Base-by-base conservation (phyloP, 2,329 filamentous ascomycete species). In the Metarhizium anisopliae region DNA sequence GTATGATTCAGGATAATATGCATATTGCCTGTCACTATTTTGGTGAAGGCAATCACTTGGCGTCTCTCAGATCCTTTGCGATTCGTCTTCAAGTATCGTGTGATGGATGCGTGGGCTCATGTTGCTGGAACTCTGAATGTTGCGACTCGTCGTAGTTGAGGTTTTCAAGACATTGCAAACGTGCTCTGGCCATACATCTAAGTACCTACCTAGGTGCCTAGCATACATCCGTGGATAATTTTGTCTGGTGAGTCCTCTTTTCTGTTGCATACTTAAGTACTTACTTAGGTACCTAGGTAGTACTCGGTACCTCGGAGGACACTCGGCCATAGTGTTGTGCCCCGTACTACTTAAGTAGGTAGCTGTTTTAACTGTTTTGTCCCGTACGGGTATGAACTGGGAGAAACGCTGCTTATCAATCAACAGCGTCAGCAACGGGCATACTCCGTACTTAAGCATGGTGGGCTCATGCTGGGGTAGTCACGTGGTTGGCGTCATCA, bases 401-500 rank as follows among this genome's bases (percentile, higher is more conserved):
- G 32, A 35, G 32, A 7, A 35, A 35, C 1, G 38, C n/a, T 6
- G 42, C 42, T 45, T 45, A 45, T 45, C n/a, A 45, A 45, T 45
- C 42, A 18, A 45, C 18, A 13, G 25, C 30, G 4, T 49, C 18
- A 25, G 16, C 10, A 25, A 16, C n/a, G 42, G 25, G 25, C 25
- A 25, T 25, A 25, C 4, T 18, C 7, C 2, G 42, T 7, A 16
- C 20, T 25, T 25, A 25, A 25, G n/a, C 1, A 16, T 45, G 6
- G 18, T 11, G 16, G 6, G 8, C 7, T 16, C 2, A 7, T 16
- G 10, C 42, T 3, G 16, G 10, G 36, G 13, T 32, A 36, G 55
- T 56, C 56, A 58, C 56, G 53, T 58, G 56, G 38, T 35, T n/a
- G 18, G 50, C 45, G 56, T 58, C 56, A 58, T 58, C 45, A 16